These are phyloP conservation scores for Talaromyces albobiverticillius DNA, from an alignment of 2,329 filamentous ascomycete genomes.

Conservation along the genomic window DNA sequence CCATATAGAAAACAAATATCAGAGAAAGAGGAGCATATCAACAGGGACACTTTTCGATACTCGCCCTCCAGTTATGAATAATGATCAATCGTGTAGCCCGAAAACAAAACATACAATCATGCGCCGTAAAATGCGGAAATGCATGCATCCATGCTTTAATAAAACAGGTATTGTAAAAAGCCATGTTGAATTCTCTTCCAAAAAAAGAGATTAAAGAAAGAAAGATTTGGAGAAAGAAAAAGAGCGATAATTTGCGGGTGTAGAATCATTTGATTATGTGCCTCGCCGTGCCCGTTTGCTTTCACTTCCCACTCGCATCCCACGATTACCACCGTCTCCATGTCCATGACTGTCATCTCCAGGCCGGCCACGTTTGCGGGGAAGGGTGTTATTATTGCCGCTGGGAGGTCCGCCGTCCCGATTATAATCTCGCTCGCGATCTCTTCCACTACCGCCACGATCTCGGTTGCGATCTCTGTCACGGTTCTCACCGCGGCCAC, in stretches of 20 bases:
- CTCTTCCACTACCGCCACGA: conserved; percentile 28
- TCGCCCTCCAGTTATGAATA: background rate
- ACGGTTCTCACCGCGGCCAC: conserved; percentile 31
- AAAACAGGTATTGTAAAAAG: conserved; percentile 13
- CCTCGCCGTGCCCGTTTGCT: conserved; percentile 42
- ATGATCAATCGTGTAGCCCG: background rate
- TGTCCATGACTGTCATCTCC: conserved; percentile 32
- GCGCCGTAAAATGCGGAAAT: conserved; percentile 10
- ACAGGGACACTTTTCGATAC: background rate
- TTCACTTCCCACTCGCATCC: conserved; percentile 38
- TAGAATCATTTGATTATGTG: conserved; percentile 19
- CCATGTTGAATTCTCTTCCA: background rate
- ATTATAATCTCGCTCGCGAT: conserved; percentile 31
- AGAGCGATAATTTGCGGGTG: background rate
- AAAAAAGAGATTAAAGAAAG: background rate
- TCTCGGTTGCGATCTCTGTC: conserved; percentile 34
- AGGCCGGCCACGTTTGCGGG: conserved; percentile 37
- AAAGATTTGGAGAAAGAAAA: background rate
- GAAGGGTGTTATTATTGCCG: conserved; percentile 23
- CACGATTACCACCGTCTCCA: conserved; percentile 30
- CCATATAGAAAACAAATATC: background rate
- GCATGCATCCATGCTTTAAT: conserved; percentile 11
- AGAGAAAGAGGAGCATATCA: background rate
- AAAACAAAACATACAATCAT: background rate
- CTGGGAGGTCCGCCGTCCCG: conserved; percentile 34